Evolutionary conservation across 1,284 basidiomycete genomes (phyloP), one percentile per base, ranked within the genome.

Genomic region (Ustilago nuda): DNA sequence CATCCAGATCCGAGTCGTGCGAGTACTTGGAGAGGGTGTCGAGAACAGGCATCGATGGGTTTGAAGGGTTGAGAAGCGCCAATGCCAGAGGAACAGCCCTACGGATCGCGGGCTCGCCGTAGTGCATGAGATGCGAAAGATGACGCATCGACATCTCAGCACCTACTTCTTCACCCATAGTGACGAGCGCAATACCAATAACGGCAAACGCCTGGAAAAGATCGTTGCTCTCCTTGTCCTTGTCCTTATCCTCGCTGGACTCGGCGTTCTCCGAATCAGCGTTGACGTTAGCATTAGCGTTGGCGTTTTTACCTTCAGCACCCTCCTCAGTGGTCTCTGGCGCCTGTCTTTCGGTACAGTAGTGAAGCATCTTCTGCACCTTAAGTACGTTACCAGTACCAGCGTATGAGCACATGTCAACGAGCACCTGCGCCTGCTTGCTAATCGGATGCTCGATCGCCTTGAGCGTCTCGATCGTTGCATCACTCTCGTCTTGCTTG

Each of bases 1-100:
- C 97, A 64, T 91, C 90, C 41, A 98, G 91, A 87, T 99, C 97
- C 83, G 93, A 95, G 88, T 99, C 97, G 89, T 99, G 97, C 77
- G 94, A 97, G 88, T 99, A 99, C 87, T 97, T 98, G n/a, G 95
- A 98, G 8, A 99, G 91, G 0, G 95, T 98, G 87, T 99, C 97
- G 78, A 99, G 91, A 74, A 99, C 93, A 35, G 93, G 89, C n/a
- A 98, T 90, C 87, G 94, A 93, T 17, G 97, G 97, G 87, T 99
- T 98, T 61, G 97, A 99, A 17, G 94, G 92, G 85, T 92, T 94
- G 84, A 98, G 91, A 60, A 99, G 91, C 70, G 94, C 96, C 54
- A 99, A 91, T 7, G 96, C 97, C 7, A 99, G 91, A 17, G 97
- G 97, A n/a, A 99, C 93, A 1, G 93, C 89, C 88, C 93, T 93